phyloP scores from a whole-genome alignment of 495 filamentous ascomycete genomes.

The Xylaria grammica region DNA sequence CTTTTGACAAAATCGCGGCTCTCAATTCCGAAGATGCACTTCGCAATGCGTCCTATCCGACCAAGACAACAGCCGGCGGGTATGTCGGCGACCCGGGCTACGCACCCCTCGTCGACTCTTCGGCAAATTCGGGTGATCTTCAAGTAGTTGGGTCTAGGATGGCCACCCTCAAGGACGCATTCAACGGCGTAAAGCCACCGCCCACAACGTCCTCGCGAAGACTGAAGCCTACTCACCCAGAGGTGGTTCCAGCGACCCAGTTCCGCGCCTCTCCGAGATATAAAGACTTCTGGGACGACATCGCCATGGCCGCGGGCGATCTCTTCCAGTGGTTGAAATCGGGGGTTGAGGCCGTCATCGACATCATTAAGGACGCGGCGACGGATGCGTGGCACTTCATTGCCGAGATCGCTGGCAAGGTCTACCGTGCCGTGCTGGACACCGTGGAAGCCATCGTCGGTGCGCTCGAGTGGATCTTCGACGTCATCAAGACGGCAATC shows the following conservation, averaged over 20 bases:
- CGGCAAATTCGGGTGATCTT: not conserved
- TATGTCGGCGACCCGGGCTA: not conserved
- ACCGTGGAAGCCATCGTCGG: conserved; percentile 19
- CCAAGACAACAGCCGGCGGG: conserved; percentile 12
- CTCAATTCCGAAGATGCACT: conserved; percentile 9
- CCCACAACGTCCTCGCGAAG: not conserved
- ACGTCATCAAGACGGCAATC: conserved; percentile 16
- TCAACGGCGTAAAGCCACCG: conserved; percentile 7
- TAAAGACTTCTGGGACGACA: conserved; percentile 4
- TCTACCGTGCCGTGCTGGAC: conserved; percentile 19
- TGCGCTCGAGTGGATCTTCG: conserved; percentile 20
- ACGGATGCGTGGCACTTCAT: conserved; percentile 14
- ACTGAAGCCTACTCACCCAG: conserved; percentile 1
- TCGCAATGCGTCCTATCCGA: not conserved
- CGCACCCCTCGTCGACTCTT: conserved; percentile 1
- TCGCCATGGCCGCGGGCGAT: conserved; percentile 7
- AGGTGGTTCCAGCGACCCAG: not conserved
- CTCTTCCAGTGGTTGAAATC: conserved; percentile 13
- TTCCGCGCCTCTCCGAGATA: conserved; percentile 1
- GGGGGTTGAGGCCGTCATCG: not conserved
- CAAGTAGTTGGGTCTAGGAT: conserved; percentile 6
- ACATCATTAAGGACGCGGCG: conserved; percentile 11
- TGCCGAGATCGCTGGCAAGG: conserved; percentile 12
- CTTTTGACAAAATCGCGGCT: conserved; percentile 13
- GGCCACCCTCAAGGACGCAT: conserved; percentile 3